These are phyloP conservation scores for Cucurbita argyrosperma DNA, from an alignment of 306 rosid species.

Conservation along the genomic window DNA sequence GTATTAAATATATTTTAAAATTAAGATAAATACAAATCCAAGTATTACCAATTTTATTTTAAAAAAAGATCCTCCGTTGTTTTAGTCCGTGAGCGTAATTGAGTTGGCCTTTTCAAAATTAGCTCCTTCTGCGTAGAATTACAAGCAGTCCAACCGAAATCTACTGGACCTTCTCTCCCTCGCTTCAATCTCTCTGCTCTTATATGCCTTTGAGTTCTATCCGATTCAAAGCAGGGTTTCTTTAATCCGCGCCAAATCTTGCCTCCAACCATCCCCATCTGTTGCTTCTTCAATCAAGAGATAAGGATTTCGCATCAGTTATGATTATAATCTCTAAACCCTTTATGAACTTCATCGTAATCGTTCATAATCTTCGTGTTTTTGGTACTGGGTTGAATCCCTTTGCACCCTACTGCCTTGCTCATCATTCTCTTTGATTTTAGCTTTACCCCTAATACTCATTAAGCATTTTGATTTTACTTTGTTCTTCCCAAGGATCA, in stretches of 20 bases:
- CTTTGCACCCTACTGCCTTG: constrained; percentile 62
- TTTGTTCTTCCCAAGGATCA: not conserved
- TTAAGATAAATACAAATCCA: no score
- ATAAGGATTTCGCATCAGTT: constrained; percentile 18
- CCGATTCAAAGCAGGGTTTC: constrained; percentile 29
- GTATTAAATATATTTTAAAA: no score
- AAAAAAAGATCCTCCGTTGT: no score
- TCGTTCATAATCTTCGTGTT: constrained; percentile 61
- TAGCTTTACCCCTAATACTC: not conserved
- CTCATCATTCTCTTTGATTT: constrained; percentile 32
- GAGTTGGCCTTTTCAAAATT: no score
- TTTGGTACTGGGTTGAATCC: constrained; percentile 99
- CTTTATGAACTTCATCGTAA: constrained; percentile 16
- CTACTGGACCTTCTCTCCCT: not conserved
- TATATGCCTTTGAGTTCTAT: not conserved
- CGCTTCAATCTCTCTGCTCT: not conserved
- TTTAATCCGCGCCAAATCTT: not conserved
- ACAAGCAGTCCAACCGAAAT: not conserved
- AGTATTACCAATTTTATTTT: no score
- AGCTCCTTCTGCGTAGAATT: not conserved
- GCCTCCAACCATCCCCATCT: not conserved
- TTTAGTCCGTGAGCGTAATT: no score
- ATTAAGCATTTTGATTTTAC: not conserved
- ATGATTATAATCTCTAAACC: constrained; percentile 26
- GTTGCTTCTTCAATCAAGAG: not conserved